Percentiles rank a stretch among this genome's conserved stretches.
Evolutionary conservation across 495 filamentous ascomycete genomes (phyloP).

Genomic region (Astrocystis sublimbata): DNA sequence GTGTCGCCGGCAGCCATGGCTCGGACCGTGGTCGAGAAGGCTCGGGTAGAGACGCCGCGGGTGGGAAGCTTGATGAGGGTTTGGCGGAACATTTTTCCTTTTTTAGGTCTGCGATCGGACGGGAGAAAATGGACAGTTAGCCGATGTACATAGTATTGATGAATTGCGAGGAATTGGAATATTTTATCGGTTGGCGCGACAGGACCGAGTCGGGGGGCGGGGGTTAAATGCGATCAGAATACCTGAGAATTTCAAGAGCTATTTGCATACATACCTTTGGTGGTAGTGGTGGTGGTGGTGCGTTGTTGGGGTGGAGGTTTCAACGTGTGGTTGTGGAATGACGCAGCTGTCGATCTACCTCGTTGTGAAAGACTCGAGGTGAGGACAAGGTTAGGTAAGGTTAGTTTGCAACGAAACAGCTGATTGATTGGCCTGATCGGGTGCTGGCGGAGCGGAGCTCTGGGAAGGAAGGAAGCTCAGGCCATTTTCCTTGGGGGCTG

Average conservation of each 20-base stretch:
- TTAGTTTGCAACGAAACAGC: slow-evolving; percentile 2
- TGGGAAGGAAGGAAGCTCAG: slow-evolving; percentile 16
- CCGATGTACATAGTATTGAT: too few species aligned
- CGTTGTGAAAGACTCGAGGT: too few species aligned
- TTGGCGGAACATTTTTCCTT: slow-evolving; percentile 76
- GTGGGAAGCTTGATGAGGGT: slow-evolving; percentile 57
- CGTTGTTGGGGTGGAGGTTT: slow-evolving; percentile 14
- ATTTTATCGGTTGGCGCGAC: background rate
- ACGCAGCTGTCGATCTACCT: slow-evolving; percentile 3
- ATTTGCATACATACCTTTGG: slow-evolving; percentile 5
- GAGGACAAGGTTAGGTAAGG: too few species aligned
- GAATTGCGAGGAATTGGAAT: background rate
- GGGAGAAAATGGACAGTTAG: background rate
- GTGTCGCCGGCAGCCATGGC: slow-evolving; percentile 70
- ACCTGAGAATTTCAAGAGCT: background rate
- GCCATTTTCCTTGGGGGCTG: background rate
- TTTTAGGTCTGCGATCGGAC: slow-evolving; percentile 42
- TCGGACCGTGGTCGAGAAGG: slow-evolving; percentile 64
- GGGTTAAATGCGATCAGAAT: background rate
- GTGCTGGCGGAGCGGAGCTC: slow-evolving; percentile 15
- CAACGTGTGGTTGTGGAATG: slow-evolving; percentile 18
- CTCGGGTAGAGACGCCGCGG: slow-evolving; percentile 47
- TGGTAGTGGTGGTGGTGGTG: too few species aligned
- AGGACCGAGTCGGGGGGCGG: background rate
- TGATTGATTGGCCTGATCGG: slow-evolving; percentile 13